Percentiles rank a stretch among this genome's conserved stretches.
Evolutionary conservation across 345 rosid species (phyloP).

Genomic region (Rhodomyrtus tomentosa): DNA sequence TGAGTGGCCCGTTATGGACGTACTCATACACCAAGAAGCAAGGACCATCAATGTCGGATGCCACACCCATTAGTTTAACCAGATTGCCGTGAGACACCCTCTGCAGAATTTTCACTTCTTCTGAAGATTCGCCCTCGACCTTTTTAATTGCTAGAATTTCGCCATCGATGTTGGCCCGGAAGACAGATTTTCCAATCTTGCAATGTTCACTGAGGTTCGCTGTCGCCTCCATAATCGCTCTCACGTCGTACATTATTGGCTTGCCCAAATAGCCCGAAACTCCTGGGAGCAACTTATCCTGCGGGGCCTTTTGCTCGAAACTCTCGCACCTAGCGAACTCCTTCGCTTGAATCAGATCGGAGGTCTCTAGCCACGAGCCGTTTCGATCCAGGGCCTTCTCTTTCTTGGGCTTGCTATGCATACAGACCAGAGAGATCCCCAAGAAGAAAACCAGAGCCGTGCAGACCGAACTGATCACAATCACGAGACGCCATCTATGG

Average conservation of each 20-base stretch:
- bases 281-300: slow-evolving; percentile 38
- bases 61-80: slow-evolving; percentile 41
- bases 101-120: slow-evolving; percentile 42
- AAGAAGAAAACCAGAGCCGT: slow-evolving; percentile 9
- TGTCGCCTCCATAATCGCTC: slow-evolving; percentile 36
- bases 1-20: slow-evolving; percentile 46
- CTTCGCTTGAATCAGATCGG: slow-evolving; percentile 26
- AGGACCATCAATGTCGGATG: slow-evolving; percentile 22
- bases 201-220: slow-evolving; percentile 25
- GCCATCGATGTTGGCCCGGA: slow-evolving; percentile 33
- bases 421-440: slow-evolving; percentile 2
- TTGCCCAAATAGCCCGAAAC: slow-evolving; percentile 43
- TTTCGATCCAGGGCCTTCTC: slow-evolving; percentile 13
- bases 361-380: slow-evolving; percentile 20
- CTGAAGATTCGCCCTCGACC: slow-evolving; percentile 25
- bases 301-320: slow-evolving; percentile 24
- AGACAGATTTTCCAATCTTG: slow-evolving; percentile 38
- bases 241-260: slow-evolving; percentile 28
- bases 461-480: slow-evolving; percentile 6
- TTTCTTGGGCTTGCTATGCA: not conserved
- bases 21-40: slow-evolving; percentile 52
- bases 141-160: slow-evolving; percentile 37
- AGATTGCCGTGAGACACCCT: slow-evolving; percentile 55
- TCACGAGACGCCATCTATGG: slow-evolving; percentile 5
- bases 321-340: slow-evolving; percentile 3